These are phyloP conservation scores for Torulaspora franciscae DNA, from an alignment of 805 yeast species.

Conservation along the genomic window DNA sequence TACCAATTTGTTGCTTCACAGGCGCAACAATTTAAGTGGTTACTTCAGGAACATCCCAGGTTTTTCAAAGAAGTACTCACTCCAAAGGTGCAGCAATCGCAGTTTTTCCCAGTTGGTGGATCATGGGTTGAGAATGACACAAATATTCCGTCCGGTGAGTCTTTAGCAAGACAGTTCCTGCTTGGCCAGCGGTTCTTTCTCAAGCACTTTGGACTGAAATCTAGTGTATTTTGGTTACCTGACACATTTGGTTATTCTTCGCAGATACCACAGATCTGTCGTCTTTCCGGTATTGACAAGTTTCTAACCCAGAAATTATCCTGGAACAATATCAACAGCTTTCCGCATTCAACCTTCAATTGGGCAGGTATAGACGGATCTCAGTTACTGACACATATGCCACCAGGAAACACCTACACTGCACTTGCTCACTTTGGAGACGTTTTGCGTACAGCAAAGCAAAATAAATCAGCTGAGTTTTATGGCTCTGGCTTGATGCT, in stretches of 20 bases:
- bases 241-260: conserved; percentile 96
- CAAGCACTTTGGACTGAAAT: conserved; percentile 69
- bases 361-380: conserved; percentile 96
- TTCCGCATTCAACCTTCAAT: conserved; percentile 86
- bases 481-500: conserved; percentile 77
- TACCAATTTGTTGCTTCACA: conserved; percentile 93
- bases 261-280: conserved; percentile 90
- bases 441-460: conserved; percentile 69
- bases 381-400: conserved; percentile 94
- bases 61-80: conserved; percentile 56
- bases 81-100: conserved; percentile 61
- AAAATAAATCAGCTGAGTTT: conserved; percentile 78
- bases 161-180: conserved; percentile 79
- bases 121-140: conserved; percentile 98
- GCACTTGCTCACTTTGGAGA: conserved; percentile 93
- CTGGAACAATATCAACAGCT: conserved; percentile 91
- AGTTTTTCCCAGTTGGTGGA: conserved; percentile 90
- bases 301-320: conserved; percentile 91
- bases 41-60: conserved; percentile 79
- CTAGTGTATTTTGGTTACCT: conserved; percentile 88
- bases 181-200: conserved; percentile 85
- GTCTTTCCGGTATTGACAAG: conserved; percentile 75
- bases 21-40: conserved; percentile 94
- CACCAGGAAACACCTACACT: conserved; percentile 94
- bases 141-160: conserved; percentile 91